Percentiles rank a stretch among this genome's conserved stretches.
These are phyloP conservation scores for Suillus clintonianus DNA, from an alignment of 768 basidiomycete species.

Conservation along the genomic window DNA sequence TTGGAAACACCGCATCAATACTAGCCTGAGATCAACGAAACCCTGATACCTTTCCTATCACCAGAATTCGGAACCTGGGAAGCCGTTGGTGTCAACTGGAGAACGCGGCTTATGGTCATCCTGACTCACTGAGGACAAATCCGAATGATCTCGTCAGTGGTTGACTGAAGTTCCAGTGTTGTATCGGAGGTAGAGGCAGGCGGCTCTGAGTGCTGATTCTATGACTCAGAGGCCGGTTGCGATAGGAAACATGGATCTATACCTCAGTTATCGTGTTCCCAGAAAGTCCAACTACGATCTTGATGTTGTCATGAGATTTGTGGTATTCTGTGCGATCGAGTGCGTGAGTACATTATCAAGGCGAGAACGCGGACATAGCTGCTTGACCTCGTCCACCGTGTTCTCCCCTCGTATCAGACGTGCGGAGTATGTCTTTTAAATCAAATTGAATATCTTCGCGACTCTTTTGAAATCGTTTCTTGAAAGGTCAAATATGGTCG, in stretches of 20 bases:
- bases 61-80: not conserved
- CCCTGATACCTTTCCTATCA: not conserved
- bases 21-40: not conserved
- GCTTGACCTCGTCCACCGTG: not conserved
- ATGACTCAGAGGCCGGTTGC: not conserved
- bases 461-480: not conserved
- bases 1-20: not conserved
- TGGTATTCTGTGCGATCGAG: not conserved
- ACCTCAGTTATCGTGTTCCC: not conserved
- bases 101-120: not conserved
- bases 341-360: no score
- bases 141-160: not conserved
- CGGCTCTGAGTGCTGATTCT: not conserved
- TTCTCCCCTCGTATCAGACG: not conserved
- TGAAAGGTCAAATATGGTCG: no score
- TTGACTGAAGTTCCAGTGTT: not conserved
- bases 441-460: not conserved
- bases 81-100: not conserved
- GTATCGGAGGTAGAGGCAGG: not conserved
- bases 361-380: not conserved
- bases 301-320: not conserved
- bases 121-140: not conserved
- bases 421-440: not conserved
- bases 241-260: not conserved
- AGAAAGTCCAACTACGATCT: not conserved